Base-by-base conservation (phyloP, 2,329 filamentous ascomycete genomes). In the Didymella sp. region DNA sequence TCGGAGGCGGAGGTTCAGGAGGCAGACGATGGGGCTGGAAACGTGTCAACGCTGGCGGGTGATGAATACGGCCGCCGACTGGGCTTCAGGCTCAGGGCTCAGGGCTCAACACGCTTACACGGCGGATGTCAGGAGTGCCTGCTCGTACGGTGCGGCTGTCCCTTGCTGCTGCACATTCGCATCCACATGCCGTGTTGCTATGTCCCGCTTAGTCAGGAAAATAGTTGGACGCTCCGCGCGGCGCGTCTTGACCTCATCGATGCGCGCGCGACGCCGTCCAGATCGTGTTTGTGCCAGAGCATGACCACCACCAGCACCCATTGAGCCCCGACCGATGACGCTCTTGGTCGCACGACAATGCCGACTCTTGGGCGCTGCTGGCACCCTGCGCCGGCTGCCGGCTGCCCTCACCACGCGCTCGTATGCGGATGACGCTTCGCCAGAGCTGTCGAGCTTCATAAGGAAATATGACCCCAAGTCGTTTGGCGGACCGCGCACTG, bases 321-420 rank as follows among this genome's bases (percentile, higher is more conserved):
- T 63, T 72, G 69, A 69, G 31, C 58, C 58, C 46, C 62, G 56
- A 61, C 67, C 58, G 59, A 74, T 75, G 72, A 64, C 63, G 69
- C 67, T 61, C 51, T 56, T 67, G 68, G 63, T 63, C 56, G 56
- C 65, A 40, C 70, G 63, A 52, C 66, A 61, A 70, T 73, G 69
- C 56, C 65, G 61, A 53, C 59, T 65, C 60, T 46, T 66, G 63
- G 54, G 64, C 47, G 58, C 53, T 43, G 47, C 62, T 45, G 1
- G 38, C 4, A 8, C 21, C 3, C 38, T 41, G 38, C 13, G 38
- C 21, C 35, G 17, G 35, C 35, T 38, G 35, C 35, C 35, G 6
- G 35, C 35, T 37, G 33, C 33, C 33, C 4, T 22, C 4, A 22
- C 35, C 17, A 15, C 35, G 35, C 35, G 35, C 17, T 21, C 35